A percentile compares a stretch with the other conserved stretches of the same genome.
These are phyloP conservation scores for Delphinella strobiligena DNA, from an alignment of 2,329 filamentous ascomycete species.

Conservation along the genomic window DNA sequence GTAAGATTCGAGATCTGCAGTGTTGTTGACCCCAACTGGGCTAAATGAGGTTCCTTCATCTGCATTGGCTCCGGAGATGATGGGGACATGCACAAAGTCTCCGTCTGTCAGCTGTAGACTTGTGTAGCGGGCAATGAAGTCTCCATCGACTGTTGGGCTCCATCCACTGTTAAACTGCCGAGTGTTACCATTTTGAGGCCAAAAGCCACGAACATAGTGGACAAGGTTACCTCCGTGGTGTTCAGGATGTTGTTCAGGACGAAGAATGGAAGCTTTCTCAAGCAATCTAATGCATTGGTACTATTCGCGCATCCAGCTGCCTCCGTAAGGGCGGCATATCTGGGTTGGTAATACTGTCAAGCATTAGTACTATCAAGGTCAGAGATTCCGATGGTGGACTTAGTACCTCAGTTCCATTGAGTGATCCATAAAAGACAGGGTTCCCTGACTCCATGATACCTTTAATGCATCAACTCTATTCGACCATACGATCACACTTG, in stretches of 20 bases:
- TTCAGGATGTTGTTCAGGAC: constrained; percentile 19
- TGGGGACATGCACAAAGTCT: constrained; percentile 47
- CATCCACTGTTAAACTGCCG: constrained; percentile 24
- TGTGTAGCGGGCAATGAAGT: constrained; percentile 41
- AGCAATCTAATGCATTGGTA: constrained; percentile 50
- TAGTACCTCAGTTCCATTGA: constrained; percentile 25
- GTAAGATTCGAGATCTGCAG: constrained; percentile 36
- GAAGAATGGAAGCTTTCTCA: constrained; percentile 37
- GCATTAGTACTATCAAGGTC: constrained; percentile 11
- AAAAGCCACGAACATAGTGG: too few relatives aligned
- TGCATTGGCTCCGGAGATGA: constrained; percentile 51
- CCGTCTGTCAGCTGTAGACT: constrained; percentile 44
- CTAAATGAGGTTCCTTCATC: constrained; percentile 53
- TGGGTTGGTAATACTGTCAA: constrained; percentile 31
- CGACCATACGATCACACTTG: too few relatives aligned
- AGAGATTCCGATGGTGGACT: constrained; percentile 18
- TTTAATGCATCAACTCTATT: too few relatives aligned
- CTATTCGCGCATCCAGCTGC: constrained; percentile 47
- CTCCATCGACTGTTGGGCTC: constrained; percentile 41
- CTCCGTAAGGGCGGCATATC: constrained; percentile 51
- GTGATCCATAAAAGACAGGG: constrained; percentile 17
- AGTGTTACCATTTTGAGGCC: too few relatives aligned
- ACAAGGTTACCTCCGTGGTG: too few relatives aligned
- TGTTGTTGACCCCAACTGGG: constrained; percentile 42
- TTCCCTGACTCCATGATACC: constrained; percentile 35